phyloP scores from a whole-genome alignment of 441 rosid species.

The Syzygium syzygioides region DNA sequence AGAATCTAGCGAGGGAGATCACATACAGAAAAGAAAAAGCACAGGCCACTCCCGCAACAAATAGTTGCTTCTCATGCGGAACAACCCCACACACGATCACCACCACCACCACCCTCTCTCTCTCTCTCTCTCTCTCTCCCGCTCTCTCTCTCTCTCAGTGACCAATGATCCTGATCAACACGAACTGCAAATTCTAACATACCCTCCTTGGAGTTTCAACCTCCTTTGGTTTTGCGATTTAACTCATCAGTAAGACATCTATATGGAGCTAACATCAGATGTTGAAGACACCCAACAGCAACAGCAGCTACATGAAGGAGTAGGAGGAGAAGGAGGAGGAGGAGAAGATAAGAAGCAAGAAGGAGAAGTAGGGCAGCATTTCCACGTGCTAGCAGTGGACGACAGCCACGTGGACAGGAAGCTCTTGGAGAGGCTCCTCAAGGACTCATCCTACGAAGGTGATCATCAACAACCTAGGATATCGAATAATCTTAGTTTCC shows the following conservation, averaged over 20 bases:
- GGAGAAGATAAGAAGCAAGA: background rate
- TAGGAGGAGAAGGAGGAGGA: background rate
- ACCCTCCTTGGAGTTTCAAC: background rate
- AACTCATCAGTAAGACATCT: background rate
- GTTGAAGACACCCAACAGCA: conserved; percentile 1
- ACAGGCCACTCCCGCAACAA: background rate
- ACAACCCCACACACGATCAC: background rate
- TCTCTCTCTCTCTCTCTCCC: background rate
- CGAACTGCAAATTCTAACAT: background rate
- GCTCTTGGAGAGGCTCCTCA: conserved; percentile 36
- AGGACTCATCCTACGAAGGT: conserved; percentile 32
- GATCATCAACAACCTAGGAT: background rate
- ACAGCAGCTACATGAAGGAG: background rate
- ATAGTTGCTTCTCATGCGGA: background rate
- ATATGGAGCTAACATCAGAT: conserved; percentile 24
- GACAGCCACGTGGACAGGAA: conserved; percentile 37
- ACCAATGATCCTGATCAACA: background rate
- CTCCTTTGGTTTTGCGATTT: background rate
- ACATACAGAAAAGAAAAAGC: conserved; percentile 6
- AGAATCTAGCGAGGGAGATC: conserved; percentile 26
- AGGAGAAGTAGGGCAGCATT: conserved; percentile 5
- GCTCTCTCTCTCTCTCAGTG: background rate
- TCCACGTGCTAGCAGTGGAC: conserved; percentile 39
- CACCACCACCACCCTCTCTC: background rate
- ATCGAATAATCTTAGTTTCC: background rate